Base-by-base conservation (phyloP, 1,284 basidiomycete genomes). In the Erythrobasidium hasegawianum region DNA sequence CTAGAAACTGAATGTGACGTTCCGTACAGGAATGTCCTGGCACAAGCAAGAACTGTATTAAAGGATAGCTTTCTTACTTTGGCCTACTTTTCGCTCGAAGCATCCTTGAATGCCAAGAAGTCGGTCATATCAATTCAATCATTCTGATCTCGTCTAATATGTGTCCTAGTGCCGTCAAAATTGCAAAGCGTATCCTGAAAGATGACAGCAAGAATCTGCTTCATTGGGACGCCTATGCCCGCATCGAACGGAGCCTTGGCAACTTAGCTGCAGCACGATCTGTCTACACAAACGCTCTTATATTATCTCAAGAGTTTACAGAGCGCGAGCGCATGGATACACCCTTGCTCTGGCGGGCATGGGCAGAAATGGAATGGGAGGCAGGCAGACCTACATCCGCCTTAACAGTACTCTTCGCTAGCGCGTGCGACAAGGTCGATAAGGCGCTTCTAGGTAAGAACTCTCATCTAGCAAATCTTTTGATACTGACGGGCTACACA, bases 331-430 rank as follows among this genome's bases (percentile, higher is more conserved):
- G 64, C 54, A 58, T 68, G 59, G 69, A 69, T 45, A 68, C 65
- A 33, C 70, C 64, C 20, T 59, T 59, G 62, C 74, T 96, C 45
- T 93, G 89, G 87, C 89, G 87, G 79, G 85, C 87, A 56, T 96
- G 90, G 90, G 88, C 87, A 0, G 87, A 92, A 75, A 83, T 93
- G 83, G 91, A 95, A 76, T 92, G 87, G 87, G 77, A 89, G n/a
- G 78, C 80, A 11, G 82, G 83, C 0, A 74, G 81, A 38, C 71
- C 78, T 18, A 81, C 83, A 84, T 54, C 77, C 87, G 57, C 83
- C 84, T 7, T 83, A 82, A 8, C 87, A 83, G 75, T 83, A 83
- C 22, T 78, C 77, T 59, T 75, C 85, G 64, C 84, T 85, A 68
- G 83, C 57, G 45, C 69, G 33, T 20, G 56, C 3, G 33, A 29